phyloP scores from a whole-genome alignment of 148 eudicot species.

The Rhododendron vialii region DNA sequence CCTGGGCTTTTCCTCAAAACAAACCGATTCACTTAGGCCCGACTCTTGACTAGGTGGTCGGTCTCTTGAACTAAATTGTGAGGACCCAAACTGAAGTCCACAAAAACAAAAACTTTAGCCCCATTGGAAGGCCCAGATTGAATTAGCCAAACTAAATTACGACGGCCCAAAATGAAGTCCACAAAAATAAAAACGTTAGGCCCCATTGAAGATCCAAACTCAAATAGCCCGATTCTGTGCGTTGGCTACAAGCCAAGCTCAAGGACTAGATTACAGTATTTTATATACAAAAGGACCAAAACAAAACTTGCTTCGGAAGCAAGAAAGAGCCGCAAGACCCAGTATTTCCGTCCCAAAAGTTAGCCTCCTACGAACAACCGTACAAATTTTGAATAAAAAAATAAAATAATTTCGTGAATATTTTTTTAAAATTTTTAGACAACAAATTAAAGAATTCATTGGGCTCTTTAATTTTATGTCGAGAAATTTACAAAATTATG shows the following conservation, averaged over 20 bases:
- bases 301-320: background rate
- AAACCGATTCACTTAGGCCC: too few relatives aligned
- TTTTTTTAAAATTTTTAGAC: too few relatives aligned
- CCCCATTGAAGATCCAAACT: background rate
- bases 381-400: too few relatives aligned
- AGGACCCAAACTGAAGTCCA: too few relatives aligned
- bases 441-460: too few relatives aligned
- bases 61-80: too few relatives aligned
- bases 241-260: background rate
- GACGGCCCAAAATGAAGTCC: background rate
- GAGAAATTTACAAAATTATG: too few relatives aligned
- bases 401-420: too few relatives aligned
- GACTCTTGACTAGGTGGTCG: too few relatives aligned
- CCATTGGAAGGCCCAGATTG: too few relatives aligned
- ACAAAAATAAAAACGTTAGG: background rate
- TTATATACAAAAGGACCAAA: background rate
- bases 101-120: too few relatives aligned
- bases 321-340: background rate
- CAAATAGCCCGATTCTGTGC: background rate
- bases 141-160: background rate
- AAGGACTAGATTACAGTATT: background rate
- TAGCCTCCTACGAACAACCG: background rate
- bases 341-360: background rate
- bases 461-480: background rate
- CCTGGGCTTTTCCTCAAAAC: too few relatives aligned